phyloP scores from a whole-genome alignment of 2,329 filamentous ascomycete genomes.

The Neofusicoccum laricinum region DNA sequence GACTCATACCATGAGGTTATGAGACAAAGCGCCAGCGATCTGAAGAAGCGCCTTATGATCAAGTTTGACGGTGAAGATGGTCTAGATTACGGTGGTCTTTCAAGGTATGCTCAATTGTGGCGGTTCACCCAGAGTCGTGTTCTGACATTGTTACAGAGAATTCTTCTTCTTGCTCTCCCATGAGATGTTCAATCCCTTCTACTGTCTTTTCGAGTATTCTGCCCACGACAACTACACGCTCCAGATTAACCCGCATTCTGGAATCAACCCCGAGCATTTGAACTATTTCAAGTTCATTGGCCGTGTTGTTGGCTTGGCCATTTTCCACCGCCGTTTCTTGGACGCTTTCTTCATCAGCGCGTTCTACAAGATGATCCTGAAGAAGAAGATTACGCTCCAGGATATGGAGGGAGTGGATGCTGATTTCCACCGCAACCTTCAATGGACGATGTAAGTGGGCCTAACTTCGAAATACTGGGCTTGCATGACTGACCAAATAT shows the following conservation, averaged over 20 bases:
- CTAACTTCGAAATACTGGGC: neutral
- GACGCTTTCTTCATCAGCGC: conserved; percentile 99
- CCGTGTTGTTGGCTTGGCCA: conserved; percentile 91
- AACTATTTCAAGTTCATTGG: conserved; percentile 99
- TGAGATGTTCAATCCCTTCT: conserved; percentile 99
- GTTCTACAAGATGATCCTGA: conserved; percentile 98
- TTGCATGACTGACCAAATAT: conserved; percentile 16
- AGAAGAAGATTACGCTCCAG: conserved; percentile 84
- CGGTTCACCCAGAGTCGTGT: neutral
- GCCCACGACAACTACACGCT: conserved; percentile 99
- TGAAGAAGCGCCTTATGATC: conserved; percentile 99
- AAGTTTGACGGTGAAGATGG: conserved; percentile 99
- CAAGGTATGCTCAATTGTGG: conserved; percentile 51
- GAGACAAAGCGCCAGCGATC: conserved; percentile 87
- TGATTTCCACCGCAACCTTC: conserved; percentile 92
- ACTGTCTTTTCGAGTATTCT: conserved; percentile 98
- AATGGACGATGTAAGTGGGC: conserved; percentile 76
- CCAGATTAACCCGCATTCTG: conserved; percentile 98
- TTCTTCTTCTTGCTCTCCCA: conserved; percentile 99
- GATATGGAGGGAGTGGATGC: conserved; percentile 99
- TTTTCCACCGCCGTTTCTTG: conserved; percentile 95
- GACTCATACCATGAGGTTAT: conserved; percentile 99
- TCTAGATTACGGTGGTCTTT: conserved; percentile 95
- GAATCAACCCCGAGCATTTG: conserved; percentile 97
- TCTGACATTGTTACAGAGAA: conserved; percentile 57